phyloP scores from a whole-genome alignment of 805 yeast species.

The Hyphopichia homilentoma region DNA sequence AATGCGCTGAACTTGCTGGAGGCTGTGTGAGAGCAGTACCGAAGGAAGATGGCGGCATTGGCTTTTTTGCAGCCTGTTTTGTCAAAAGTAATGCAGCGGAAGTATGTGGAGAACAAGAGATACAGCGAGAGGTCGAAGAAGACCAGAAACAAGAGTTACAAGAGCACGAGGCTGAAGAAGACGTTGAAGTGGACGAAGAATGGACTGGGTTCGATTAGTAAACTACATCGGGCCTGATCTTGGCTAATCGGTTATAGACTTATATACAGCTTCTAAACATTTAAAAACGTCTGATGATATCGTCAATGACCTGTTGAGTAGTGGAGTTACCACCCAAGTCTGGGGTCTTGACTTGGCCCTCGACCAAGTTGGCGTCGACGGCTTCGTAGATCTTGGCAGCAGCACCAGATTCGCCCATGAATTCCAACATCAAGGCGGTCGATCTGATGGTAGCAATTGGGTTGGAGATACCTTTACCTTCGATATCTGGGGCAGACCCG shows the following conservation, averaged over 20 bases:
- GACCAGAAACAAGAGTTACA: conserved; percentile 3
- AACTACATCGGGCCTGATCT: no score
- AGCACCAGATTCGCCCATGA: conserved; percentile 84
- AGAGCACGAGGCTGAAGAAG: conserved; percentile 3
- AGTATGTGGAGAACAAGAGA: conserved; percentile 1
- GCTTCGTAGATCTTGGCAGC: conserved; percentile 93
- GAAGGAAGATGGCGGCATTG: conserved; percentile 95
- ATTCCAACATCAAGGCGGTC: conserved; percentile 94
- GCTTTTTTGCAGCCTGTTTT: conserved; percentile 94
- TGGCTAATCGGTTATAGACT: no score
- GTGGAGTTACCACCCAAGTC: conserved; percentile 90
- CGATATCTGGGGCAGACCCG: conserved; percentile 98
- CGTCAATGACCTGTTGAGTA: conserved; percentile 84
- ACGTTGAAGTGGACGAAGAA: conserved; percentile 10
- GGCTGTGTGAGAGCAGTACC: conserved; percentile 87
- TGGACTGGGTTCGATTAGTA: conserved; percentile 16
- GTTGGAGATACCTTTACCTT: conserved; percentile 90
- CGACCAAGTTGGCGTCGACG: conserved; percentile 87
- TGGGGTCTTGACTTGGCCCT: conserved; percentile 78
- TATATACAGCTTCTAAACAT: no score
- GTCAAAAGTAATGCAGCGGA: conserved; percentile 26
- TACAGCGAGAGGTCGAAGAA: conserved; percentile 2
- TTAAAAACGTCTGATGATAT: conserved; percentile 56
- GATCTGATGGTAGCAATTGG: conserved; percentile 98
- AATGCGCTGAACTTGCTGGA: conserved; percentile 52